Evolutionary conservation across 2,329 filamentous ascomycete genomes (phyloP).

Genomic region (Westerdykella sp.): DNA sequence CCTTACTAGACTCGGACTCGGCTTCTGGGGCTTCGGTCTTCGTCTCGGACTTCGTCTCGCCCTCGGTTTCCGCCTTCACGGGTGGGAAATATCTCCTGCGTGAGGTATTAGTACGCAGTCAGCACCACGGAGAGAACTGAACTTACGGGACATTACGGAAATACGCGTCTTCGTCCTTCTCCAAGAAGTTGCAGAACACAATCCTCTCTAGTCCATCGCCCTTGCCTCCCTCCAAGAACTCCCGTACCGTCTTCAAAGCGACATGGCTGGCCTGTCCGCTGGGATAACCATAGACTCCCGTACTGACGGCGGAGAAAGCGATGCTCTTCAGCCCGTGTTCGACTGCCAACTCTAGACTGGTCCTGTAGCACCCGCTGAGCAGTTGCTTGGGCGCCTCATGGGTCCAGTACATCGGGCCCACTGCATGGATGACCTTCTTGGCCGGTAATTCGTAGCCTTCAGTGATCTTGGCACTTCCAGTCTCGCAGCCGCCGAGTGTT

Average conservation of each 20-base stretch:
- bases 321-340: conserved; percentile 61
- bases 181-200: conserved; percentile 77
- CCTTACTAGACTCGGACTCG: conserved; percentile 13
- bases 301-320: conserved; percentile 80
- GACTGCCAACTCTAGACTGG: conserved; percentile 65
- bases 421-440: conserved; percentile 78
- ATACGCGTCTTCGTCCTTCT: conserved; percentile 73
- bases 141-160: conserved; percentile 66
- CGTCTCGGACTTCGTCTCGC: conserved; percentile 12
- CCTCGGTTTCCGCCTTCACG: conserved; percentile 3
- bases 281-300: conserved; percentile 86
- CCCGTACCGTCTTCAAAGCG: conserved; percentile 57
- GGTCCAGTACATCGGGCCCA: conserved; percentile 69
- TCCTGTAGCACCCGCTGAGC: conserved; percentile 61
- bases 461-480: conserved; percentile 79
- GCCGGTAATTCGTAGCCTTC: conserved; percentile 68
- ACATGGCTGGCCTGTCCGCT: conserved; percentile 63
- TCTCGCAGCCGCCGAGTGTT: conserved; percentile 65
- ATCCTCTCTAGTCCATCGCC: conserved; percentile 58
- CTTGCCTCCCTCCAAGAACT: conserved; percentile 48
- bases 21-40: not conserved
- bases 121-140: not conserved
- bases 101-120: not conserved
- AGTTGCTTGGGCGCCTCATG: conserved; percentile 38
- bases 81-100: conserved; percentile 34